Evolutionary conservation across 2,329 filamentous ascomycete species (phyloP).

Genomic region (Dryadomyces quercus-mongolicae): DNA sequence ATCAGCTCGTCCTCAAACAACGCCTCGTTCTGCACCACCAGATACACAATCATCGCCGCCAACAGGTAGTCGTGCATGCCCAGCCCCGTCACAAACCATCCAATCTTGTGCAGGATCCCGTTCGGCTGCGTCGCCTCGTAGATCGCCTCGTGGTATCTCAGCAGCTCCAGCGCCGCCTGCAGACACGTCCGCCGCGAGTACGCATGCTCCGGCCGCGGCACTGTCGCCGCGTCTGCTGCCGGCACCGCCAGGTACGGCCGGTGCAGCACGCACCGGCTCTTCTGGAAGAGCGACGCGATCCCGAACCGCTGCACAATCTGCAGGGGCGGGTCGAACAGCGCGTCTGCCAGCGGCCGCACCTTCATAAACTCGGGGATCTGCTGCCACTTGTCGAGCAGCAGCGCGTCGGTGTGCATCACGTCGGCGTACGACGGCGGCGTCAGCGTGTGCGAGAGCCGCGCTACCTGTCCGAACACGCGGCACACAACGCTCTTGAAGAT

Average conservation of each 20-base stretch:
- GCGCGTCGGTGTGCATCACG: conserved; percentile 33
- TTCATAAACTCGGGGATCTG: conserved; percentile 35
- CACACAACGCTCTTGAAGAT: conserved; percentile 37
- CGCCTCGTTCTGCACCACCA: conserved; percentile 32
- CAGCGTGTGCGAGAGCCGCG: conserved; percentile 35
- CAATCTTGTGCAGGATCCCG: conserved; percentile 35
- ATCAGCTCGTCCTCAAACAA: conserved; percentile 10
- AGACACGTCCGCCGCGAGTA: conserved; percentile 40
- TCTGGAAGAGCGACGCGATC: conserved; percentile 39
- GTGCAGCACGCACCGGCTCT: conserved; percentile 43
- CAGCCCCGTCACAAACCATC: conserved; percentile 46
- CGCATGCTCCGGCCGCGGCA: conserved; percentile 28
- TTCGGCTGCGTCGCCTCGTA: conserved; percentile 39
- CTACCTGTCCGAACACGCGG: conserved; percentile 36
- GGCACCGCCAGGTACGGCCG: conserved; percentile 37
- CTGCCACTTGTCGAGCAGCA: conserved; percentile 32
- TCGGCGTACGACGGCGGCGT: conserved; percentile 34
- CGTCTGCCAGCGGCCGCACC: conserved; percentile 33
- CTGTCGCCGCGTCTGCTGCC: conserved; percentile 3
- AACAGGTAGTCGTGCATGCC: conserved; percentile 50
- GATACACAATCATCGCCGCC: conserved; percentile 47
- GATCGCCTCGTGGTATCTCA: conserved; percentile 34
- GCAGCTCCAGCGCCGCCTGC: conserved; percentile 33
- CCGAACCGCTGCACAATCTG: conserved; percentile 41
- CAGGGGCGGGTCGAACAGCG: conserved; percentile 33